Evolutionary conservation across 2,329 filamentous ascomycete genomes (phyloP).

Genomic region (Colletotrichum higginsianum): DNA sequence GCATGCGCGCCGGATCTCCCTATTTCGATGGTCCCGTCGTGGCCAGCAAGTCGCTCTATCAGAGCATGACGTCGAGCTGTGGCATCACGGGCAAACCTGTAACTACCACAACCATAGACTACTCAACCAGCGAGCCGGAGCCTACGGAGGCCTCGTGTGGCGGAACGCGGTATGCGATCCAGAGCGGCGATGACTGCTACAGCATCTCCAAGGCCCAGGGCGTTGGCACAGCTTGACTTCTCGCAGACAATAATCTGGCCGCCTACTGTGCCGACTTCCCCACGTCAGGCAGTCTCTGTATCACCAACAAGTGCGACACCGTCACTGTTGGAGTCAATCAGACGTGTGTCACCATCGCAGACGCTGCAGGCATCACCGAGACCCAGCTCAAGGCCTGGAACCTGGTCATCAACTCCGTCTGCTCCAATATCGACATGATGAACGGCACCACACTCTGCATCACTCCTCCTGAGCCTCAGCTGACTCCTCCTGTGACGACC

Average conservation of each 20-base stretch:
- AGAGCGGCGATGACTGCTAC: conserved; percentile 43
- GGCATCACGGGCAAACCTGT: conserved; percentile 42
- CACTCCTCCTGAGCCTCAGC: conserved; percentile 4
- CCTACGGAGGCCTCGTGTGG: conserved; percentile 37
- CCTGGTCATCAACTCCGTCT: conserved; percentile 22
- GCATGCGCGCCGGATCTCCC: conserved; percentile 45
- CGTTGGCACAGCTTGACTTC: conserved; percentile 43
- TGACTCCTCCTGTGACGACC: conserved; percentile 2
- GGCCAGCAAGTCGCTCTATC: conserved; percentile 43
- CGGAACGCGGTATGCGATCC: conserved; percentile 43
- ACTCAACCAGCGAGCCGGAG: conserved; percentile 32
- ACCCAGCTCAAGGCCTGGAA: conserved; percentile 20
- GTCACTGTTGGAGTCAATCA: conserved; percentile 1
- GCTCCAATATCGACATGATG: conserved; percentile 24
- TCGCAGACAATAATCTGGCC: conserved; percentile 45
- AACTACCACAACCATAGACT: conserved; percentile 37
- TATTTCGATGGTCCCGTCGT: conserved; percentile 45
- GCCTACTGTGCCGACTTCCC: conserved; percentile 33
- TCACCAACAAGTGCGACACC: conserved; percentile 44
- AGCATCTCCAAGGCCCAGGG: conserved; percentile 41
- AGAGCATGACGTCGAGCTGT: conserved; percentile 45
- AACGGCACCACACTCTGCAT: conserved; percentile 24
- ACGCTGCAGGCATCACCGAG: conserved; percentile 43
- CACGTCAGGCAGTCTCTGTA: conserved; percentile 43
- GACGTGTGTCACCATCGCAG: conserved; percentile 35